phyloP scores from a whole-genome alignment of 2,329 filamentous ascomycete species.

The Cercospora zeina region DNA sequence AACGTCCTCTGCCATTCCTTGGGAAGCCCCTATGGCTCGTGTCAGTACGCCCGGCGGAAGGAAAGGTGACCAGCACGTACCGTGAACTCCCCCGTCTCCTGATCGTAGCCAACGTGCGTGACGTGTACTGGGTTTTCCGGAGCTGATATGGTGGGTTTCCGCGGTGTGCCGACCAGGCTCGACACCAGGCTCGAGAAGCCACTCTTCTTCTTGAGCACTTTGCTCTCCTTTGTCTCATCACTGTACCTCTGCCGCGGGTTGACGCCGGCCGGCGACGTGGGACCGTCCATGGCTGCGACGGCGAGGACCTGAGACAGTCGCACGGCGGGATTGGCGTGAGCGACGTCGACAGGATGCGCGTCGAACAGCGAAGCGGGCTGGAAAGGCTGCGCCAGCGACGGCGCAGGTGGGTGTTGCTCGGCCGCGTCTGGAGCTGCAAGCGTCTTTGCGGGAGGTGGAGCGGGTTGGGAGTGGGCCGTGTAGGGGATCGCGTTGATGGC shows the following conservation, averaged over 20 bases:
- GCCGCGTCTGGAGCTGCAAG: slow-evolving; percentile 16
- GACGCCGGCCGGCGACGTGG: slow-evolving; percentile 49
- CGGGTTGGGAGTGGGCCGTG: slow-evolving; percentile 26
- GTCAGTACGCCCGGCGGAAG: not conserved
- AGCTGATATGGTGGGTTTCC: slow-evolving; percentile 92
- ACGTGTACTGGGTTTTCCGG: slow-evolving; percentile 97
- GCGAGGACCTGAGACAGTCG: slow-evolving; percentile 48
- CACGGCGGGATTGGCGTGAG: slow-evolving; percentile 37
- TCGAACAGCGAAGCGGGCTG: slow-evolving; percentile 15
- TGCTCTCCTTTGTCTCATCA: slow-evolving; percentile 71
- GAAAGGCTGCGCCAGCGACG: slow-evolving; percentile 7
- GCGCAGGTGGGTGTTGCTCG: slow-evolving; percentile 2
- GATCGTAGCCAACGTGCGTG: slow-evolving; percentile 96
- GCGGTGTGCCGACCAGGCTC: slow-evolving; percentile 78
- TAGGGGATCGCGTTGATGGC: slow-evolving; percentile 41
- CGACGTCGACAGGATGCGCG: not conserved
- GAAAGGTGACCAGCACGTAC: slow-evolving; percentile 41
- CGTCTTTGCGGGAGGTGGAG: slow-evolving; percentile 16
- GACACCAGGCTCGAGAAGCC: slow-evolving; percentile 87
- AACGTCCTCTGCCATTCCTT: slow-evolving; percentile 98
- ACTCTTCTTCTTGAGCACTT: slow-evolving; percentile 72
- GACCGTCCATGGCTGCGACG: slow-evolving; percentile 53
- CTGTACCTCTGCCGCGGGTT: slow-evolving; percentile 70
- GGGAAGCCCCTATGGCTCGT: slow-evolving; percentile 67
- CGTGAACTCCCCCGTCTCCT: slow-evolving; percentile 92